Percentiles rank a stretch among this genome's conserved stretches.
These are phyloP conservation scores for Candida krabiensis DNA, from an alignment of 805 yeast species.

Conservation along the genomic window DNA sequence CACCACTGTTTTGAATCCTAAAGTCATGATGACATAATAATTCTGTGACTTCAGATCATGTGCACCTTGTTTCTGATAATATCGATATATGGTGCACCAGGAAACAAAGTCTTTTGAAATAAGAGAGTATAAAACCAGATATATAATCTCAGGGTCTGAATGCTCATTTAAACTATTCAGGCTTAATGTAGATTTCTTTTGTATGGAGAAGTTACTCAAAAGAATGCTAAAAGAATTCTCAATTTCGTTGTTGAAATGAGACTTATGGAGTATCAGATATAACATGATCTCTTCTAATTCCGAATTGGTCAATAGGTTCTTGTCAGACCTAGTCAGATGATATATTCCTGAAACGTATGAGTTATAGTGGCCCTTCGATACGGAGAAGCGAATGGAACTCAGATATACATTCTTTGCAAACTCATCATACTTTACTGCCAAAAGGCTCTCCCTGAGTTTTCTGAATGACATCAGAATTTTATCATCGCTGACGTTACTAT, in stretches of 20 bases:
- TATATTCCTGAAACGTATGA: constrained; percentile 55
- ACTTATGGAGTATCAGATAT: constrained; percentile 44
- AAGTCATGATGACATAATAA: constrained; percentile 38
- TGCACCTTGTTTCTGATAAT: constrained; percentile 8
- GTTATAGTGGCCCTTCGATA: constrained; percentile 48
- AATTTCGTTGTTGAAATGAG: constrained; percentile 39
- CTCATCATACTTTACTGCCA: constrained; percentile 32
- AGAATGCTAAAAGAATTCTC: constrained; percentile 33
- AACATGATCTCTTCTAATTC: constrained; percentile 43
- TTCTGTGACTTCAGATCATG: constrained; percentile 5
- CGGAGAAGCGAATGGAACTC: constrained; percentile 46
- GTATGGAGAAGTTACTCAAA: constrained; percentile 11
- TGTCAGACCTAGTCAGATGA: constrained; percentile 36
- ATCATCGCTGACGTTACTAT: constrained; percentile 20
- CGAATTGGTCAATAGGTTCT: constrained; percentile 22
- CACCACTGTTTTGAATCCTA: constrained; percentile 39
- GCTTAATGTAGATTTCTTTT: background rate
- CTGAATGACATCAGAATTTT: constrained; percentile 41
- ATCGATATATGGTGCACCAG: constrained; percentile 32
- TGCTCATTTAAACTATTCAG: background rate
- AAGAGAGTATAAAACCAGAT: constrained; percentile 24
- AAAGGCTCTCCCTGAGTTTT: constrained; percentile 56
- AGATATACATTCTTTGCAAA: constrained; percentile 48
- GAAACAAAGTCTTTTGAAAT: constrained; percentile 31
- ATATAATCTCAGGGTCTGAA: constrained; percentile 6